A percentile compares a stretch with the other conserved stretches of the same genome.
Evolutionary conservation across 192 early-diverging fungal species (phyloP).

Genomic region (Spizellomyces punctatus): DNA sequence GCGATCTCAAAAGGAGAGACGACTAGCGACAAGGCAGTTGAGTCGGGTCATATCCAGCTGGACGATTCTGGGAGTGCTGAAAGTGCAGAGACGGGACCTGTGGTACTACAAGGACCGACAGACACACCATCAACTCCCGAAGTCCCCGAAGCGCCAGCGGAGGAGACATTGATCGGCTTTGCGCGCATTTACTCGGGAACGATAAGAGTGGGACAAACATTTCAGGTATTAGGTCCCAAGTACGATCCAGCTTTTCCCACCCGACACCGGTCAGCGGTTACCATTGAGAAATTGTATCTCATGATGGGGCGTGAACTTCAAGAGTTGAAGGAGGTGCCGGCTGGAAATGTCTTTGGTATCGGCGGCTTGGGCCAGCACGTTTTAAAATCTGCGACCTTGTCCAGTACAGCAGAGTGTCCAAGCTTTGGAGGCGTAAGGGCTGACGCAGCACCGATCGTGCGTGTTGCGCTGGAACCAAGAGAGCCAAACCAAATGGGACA

Average conservation of each 20-base stretch:
- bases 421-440: constrained; percentile 73
- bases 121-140: constrained; percentile 29
- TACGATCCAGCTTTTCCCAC: constrained; percentile 68
- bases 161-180: constrained; percentile 85
- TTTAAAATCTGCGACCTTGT: constrained; percentile 93
- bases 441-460: constrained; percentile 86
- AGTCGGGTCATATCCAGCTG: constrained; percentile 16
- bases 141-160: constrained; percentile 46
- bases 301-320: constrained; percentile 97
- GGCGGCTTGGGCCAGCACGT: constrained; percentile 81
- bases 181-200: constrained; percentile 92
- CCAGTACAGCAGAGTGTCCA: constrained; percentile 69
- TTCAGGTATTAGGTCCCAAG: constrained; percentile 93
- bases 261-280: constrained; percentile 64
- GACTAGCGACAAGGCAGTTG: constrained; percentile 11
- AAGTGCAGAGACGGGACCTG: constrained; percentile 12
- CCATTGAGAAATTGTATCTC: constrained; percentile 81
- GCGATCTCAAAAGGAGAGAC: constrained; percentile 29
- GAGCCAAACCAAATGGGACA: constrained; percentile 87
- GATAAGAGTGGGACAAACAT: constrained; percentile 78
- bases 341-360: constrained; percentile 97
- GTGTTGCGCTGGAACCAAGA: constrained; percentile 93
- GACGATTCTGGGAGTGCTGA: constrained; percentile 2
- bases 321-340: constrained; percentile 78
- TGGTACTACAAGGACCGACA: neutral